These are phyloP conservation scores for Erythrobasidium hasegawianum DNA, from an alignment of 1,284 basidiomycete species.

Conservation along the genomic window DNA sequence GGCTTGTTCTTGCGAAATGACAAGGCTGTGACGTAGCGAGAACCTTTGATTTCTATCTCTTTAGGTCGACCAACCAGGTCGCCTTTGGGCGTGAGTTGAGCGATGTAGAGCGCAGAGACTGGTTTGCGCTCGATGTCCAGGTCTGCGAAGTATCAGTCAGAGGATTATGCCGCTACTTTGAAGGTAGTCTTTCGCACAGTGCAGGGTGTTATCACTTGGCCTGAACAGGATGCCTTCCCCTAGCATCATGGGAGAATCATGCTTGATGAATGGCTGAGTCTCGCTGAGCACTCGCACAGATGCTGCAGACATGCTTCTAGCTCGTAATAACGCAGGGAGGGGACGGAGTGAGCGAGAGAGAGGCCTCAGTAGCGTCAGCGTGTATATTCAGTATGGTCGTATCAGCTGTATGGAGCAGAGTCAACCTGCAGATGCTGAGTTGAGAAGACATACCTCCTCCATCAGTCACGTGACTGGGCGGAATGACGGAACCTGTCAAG, in stretches of 20 bases:
- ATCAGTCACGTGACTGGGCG: too few relatives aligned
- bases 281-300: neutral
- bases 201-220: slow-evolving; percentile 32
- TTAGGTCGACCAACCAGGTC: slow-evolving; percentile 3
- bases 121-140: slow-evolving; percentile 33
- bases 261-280: slow-evolving; percentile 20
- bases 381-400: too few relatives aligned
- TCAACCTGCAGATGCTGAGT: too few relatives aligned
- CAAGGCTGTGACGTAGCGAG: slow-evolving; percentile 25
- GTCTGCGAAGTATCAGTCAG: neutral
- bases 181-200: slow-evolving; percentile 11
- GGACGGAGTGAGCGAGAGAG: too few relatives aligned
- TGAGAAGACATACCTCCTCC: too few relatives aligned
- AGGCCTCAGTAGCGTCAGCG: too few relatives aligned
- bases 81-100: slow-evolving; percentile 11
- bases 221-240: slow-evolving; percentile 32
- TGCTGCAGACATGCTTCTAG: too few relatives aligned
- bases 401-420: too few relatives aligned
- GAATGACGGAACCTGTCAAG: too few relatives aligned
- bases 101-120: slow-evolving; percentile 31
- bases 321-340: too few relatives aligned
- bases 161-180: neutral
- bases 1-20: slow-evolving; percentile 21
- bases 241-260: slow-evolving; percentile 34
- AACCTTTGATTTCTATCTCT: slow-evolving; percentile 26